Evolutionary conservation across 768 basidiomycete species (phyloP).

Genomic region (Amanita pallidorosea): DNA sequence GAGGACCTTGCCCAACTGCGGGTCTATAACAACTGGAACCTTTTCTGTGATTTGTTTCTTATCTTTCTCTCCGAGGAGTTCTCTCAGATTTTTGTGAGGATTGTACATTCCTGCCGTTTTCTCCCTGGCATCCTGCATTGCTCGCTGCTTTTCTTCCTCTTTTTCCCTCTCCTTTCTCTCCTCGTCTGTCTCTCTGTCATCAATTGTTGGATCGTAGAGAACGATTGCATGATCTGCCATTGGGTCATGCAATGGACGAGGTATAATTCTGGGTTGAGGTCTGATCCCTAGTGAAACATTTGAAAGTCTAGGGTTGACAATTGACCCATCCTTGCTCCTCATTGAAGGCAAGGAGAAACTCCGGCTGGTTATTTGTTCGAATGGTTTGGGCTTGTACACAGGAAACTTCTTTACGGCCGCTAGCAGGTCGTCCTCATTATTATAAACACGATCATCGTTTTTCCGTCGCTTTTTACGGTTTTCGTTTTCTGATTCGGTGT

Average conservation of each 20-base stretch:
- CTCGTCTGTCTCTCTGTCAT: conserved; percentile 85
- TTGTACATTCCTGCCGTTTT: conserved; percentile 71
- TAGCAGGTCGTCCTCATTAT: conserved; percentile 52
- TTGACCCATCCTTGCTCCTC: conserved; percentile 57
- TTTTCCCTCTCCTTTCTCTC: conserved; percentile 66
- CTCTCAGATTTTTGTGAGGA: conserved; percentile 86
- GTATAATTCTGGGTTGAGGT: conserved; percentile 68
- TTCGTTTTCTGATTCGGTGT: conserved; percentile 41
- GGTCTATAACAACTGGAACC: conserved; percentile 96
- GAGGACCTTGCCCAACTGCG: conserved; percentile 73
- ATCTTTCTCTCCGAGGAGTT: conserved; percentile 62
- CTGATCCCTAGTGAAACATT: conserved; percentile 79
- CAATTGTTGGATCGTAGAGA: conserved; percentile 91
- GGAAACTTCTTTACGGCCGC: conserved; percentile 63
- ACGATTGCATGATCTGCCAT: conserved; percentile 98
- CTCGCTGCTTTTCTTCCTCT: conserved; percentile 57
- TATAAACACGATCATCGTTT: conserved; percentile 38
- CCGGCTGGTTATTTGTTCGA: conserved; percentile 41
- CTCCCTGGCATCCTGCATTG: conserved; percentile 51
- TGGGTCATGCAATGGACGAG: conserved; percentile 91
- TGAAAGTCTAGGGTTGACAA: conserved; percentile 44
- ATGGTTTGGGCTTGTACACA: conserved; percentile 73
- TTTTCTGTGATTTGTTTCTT: conserved; percentile 60
- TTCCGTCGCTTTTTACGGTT: conserved; percentile 62
- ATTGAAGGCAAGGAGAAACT: conserved; percentile 82